Conservation (phyloP, 2,329 filamentous ascomycete species). For the Bimuria novae-zelandiae region DNA sequence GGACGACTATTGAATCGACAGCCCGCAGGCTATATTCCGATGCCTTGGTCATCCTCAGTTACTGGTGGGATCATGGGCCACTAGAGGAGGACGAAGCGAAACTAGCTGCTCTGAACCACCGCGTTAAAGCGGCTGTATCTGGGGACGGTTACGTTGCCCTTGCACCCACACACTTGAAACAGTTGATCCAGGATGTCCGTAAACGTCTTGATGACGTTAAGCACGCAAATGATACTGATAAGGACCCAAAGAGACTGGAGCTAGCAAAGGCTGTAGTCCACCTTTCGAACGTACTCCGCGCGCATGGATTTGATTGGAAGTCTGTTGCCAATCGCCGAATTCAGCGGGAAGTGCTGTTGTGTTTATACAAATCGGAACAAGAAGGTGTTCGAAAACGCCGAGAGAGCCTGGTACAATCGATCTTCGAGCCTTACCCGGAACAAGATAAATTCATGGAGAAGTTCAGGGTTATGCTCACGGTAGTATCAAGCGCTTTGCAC, state of each 20-base stretch:
- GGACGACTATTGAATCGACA: neutral
- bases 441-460: neutral
- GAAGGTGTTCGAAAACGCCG: neutral
- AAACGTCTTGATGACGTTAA: neutral
- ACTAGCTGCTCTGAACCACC: neutral
- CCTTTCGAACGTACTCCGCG: neutral
- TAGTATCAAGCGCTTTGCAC: neutral
- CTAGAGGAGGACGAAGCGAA: neutral
- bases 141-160: neutral
- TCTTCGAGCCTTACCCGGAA: neutral
- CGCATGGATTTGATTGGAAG: neutral
- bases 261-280: neutral
- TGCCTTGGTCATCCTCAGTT: neutral
- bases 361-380: neutral
- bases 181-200: neutral
- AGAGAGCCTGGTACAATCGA: neutral
- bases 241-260: neutral
- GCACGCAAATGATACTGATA: neutral
- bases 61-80: neutral
- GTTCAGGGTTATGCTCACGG: neutral
- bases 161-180: neutral
- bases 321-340: neutral
- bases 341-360: neutral
- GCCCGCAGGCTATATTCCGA: neutral
- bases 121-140: neutral